A percentile compares a stretch with the other conserved stretches of the same genome.
Conservation (phyloP, 352 stramenopile genomes). For the Phytophthora macrochlamydospora region DNA sequence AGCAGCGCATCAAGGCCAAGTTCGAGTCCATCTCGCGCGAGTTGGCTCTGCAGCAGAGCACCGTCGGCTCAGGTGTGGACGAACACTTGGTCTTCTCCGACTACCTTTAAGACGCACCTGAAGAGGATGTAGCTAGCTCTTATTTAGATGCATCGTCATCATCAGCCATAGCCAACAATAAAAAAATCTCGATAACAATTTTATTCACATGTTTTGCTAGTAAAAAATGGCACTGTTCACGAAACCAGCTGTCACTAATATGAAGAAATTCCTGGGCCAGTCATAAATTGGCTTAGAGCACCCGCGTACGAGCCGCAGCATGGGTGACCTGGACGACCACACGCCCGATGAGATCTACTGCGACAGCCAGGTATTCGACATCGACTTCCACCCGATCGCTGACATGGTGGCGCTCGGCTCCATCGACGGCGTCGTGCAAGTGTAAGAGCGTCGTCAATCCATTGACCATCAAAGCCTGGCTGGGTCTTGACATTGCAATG, state of each 20-base stretch:
- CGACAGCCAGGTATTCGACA: constrained; percentile 81
- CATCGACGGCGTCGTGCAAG: constrained; percentile 83
- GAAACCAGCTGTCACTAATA: no score
- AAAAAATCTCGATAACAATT: no score
- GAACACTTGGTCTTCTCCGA: constrained; percentile 80
- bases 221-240: no score
- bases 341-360: constrained; percentile 81
- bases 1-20: constrained; percentile 74
- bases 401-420: constrained; percentile 76
- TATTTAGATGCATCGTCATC: constrained; percentile 20
- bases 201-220: no score
- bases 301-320: constrained; percentile 20
- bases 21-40: constrained; percentile 69
- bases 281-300: constrained; percentile 26
- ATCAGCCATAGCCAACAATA: no score
- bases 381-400: constrained; percentile 81
- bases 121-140: constrained; percentile 16
- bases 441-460: constrained; percentile 40
- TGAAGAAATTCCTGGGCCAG: constrained; percentile 21
- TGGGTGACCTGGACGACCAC: constrained; percentile 75
- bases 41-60: constrained; percentile 49
- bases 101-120: constrained; percentile 45
- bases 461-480: background rate
- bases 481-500: background rate
- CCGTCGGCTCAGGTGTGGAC: constrained; percentile 49